Evolutionary conservation across 305 asterid genomes (phyloP), one percentile per base, ranked within the genome.

Genomic region (Ruellia speciosa): DNA sequence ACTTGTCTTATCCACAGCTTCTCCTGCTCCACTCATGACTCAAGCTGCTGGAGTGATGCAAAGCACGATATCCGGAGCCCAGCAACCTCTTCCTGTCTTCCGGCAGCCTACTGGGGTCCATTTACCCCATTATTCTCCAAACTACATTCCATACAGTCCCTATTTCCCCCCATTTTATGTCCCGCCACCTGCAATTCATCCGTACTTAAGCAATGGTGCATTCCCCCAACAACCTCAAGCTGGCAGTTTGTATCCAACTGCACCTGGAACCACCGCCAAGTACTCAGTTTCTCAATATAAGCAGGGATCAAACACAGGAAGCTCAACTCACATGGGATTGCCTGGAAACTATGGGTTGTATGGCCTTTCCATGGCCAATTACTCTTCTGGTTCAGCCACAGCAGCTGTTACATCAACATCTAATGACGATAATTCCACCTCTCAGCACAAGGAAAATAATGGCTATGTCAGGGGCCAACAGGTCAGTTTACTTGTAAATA

Each of bases 171-270:
- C 95, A 39, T 75, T 72, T 73, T 85, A 79, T 60, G 76, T 80
- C 67, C 89, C 86, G 17, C 94, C 87, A 7, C 86, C 88, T 2
- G 65, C 90, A 50, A 74, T 90, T 65, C 97, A 85, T 77, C 96
- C 81, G 62, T 85, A 77, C 72, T 67, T 85, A 60, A 74, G 83
- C 80, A 87, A 73, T 60, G 90, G 98, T 35, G 79, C 81, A 28
- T 90, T 81, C 75, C 87, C 95, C 43, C 98, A 85, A 83, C 96
- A 83, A 68, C 90, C 96, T 65, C 95, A 77, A 74, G 64, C 87
- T 65, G 95, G 81, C 53, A 75, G 70, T 64, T 58, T 81, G 56
- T 90, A 90, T 77, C 95, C 81, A 66, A 57, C 86, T 67, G 81
- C 86, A 63, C 76, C 89, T 65, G 94, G 84, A 51, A 71, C 86